These are phyloP conservation scores for Colletotrichum abscissum DNA, from an alignment of 2,329 filamentous ascomycete species.

Conservation along the genomic window DNA sequence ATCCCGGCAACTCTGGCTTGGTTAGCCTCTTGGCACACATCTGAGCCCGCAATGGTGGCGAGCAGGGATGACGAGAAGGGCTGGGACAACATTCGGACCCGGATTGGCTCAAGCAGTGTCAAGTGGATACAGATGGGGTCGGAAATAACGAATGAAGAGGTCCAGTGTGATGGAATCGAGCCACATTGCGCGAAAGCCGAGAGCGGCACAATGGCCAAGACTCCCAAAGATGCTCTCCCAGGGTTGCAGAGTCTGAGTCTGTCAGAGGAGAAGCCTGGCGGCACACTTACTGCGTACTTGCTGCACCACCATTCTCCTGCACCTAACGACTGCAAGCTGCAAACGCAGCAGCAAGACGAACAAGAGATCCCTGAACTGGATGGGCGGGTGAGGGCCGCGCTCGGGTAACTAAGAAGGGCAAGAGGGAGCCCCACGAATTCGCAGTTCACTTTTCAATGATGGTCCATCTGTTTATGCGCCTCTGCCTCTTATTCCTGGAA, in stretches of 20 bases:
- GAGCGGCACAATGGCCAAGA: conserved; percentile 22
- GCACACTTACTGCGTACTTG: neutral
- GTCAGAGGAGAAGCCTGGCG: neutral
- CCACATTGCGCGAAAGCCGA: conserved; percentile 19
- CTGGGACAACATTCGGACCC: conserved; percentile 9
- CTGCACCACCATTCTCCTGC: neutral
- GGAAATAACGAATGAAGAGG: conserved; percentile 19
- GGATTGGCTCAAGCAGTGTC: conserved; percentile 15
- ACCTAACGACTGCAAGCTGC: conserved; percentile 2
- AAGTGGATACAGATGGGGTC: neutral
- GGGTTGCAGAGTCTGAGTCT: neutral
- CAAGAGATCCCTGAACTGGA: conserved; percentile 26
- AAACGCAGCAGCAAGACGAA: conserved; percentile 19
- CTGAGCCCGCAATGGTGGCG: conserved; percentile 1
- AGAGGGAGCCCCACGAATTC: neutral
- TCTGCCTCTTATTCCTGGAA: neutral
- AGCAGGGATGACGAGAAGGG: conserved; percentile 12
- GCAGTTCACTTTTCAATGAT: neutral
- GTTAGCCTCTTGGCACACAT: conserved; percentile 22
- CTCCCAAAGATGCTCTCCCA: neutral
- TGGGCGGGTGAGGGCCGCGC: conserved; percentile 22
- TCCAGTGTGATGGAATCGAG: neutral
- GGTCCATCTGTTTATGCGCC: neutral
- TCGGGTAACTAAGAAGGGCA: neutral
- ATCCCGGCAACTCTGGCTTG: conserved; percentile 20